Conservation (phyloP, 768 basidiomycete species). For the Termitomyces sp. region DNA sequence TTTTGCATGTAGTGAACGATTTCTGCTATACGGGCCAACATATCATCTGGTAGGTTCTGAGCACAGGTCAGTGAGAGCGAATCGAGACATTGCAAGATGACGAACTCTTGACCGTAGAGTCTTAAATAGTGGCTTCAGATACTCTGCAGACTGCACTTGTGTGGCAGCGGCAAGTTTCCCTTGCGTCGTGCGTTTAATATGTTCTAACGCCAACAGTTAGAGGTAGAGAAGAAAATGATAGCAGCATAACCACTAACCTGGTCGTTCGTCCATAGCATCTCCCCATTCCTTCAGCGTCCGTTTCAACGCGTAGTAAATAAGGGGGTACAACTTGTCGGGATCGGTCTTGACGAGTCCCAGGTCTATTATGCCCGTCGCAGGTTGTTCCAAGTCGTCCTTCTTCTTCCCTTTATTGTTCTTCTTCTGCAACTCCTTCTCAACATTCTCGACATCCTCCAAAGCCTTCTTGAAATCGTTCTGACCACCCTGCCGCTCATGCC, state of each 20-base stretch:
- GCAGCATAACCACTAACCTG: constrained; percentile 49
- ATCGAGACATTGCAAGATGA: constrained; percentile 10
- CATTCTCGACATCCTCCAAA: constrained; percentile 82
- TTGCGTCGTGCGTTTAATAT: constrained; percentile 83
- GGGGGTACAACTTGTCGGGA: constrained; percentile 92
- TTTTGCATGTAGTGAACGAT: constrained; percentile 97
- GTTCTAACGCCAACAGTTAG: constrained; percentile 42
- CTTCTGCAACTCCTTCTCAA: constrained; percentile 61
- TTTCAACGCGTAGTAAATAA: constrained; percentile 96
- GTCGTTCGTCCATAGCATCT: constrained; percentile 89
- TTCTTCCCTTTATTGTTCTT: constrained; percentile 59
- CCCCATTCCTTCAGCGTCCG: constrained; percentile 94
- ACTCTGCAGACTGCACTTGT: constrained; percentile 93
- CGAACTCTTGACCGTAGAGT: constrained; percentile 80
- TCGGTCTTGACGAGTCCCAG: constrained; percentile 81
- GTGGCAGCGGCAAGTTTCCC: constrained; percentile 95
- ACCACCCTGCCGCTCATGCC: constrained; percentile 72
- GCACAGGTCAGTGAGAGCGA: background rate
- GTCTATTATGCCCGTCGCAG: constrained; percentile 64
- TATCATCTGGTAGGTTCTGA: constrained; percentile 77
- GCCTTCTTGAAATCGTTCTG: constrained; percentile 96
- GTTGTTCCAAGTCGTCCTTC: constrained; percentile 58
- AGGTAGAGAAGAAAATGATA: background rate
- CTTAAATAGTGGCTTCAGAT: constrained; percentile 96
- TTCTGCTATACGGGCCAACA: constrained; percentile 84